Evolutionary conservation across 75 land plant genomes (phyloP), one percentile per base, ranked within the genome.

Genomic region (Azolla pinnata): DNA sequence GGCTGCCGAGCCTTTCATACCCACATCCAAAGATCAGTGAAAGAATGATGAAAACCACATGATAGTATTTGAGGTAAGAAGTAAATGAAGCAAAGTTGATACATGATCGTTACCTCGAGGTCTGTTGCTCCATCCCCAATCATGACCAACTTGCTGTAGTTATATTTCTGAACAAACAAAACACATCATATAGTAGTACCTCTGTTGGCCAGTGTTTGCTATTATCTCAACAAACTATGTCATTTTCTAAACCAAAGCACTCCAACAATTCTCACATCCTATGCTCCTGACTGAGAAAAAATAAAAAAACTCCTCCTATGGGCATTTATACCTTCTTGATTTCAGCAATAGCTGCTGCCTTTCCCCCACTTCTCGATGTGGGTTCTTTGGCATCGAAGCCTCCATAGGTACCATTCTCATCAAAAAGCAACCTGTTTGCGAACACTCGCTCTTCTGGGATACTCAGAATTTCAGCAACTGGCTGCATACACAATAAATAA

Each of bases 91-190:
- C n/a, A n/a, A n/a, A n/a, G n/a, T n/a, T n/a, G n/a, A n/a, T n/a
- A n/a, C n/a, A n/a, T n/a, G n/a, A n/a, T n/a, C n/a, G n/a, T 34
- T 55, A 92, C 97, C 95, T 92, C 90, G 74, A 88, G 97, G 71
- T 92, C 97, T 54, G 97, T 92, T 49, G 97, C 97, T 59, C 95
- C 97, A 82, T 93, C 96, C 12, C 96, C 98, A 62, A 88, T 79
- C 98, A 93, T 93, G 55, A 81, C 98, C 48, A 93, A 47, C 32
- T 54, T 46, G 61, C 79, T 79, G 70, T 93, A 85, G 14, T 75
- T 80, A 64, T 59, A 75, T 51, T 71, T 71, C 97, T 92, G 85
- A 7, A 50, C 45, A 57, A 52, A n/a, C n/a, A n/a, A n/a, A n/a
- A n/a, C n/a, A n/a, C n/a, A n/a, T n/a, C n/a, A n/a, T n/a, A n/a